These are phyloP conservation scores for Leucocoprinus leucothites DNA, from an alignment of 768 basidiomycete species.

Conservation along the genomic window DNA sequence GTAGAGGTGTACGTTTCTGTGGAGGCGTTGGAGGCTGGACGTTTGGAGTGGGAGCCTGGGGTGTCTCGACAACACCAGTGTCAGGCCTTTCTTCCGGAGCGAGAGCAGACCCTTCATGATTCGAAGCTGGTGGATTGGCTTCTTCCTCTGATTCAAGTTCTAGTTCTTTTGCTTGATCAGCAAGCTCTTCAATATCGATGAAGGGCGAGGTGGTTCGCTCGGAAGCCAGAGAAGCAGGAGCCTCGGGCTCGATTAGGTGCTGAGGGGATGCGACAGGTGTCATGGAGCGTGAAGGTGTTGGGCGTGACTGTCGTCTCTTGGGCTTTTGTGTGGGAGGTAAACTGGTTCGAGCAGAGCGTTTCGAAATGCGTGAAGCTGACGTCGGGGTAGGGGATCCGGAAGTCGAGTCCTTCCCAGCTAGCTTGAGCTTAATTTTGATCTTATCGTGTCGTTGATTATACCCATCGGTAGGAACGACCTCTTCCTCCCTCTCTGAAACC, in stretches of 20 bases:
- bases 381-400: slow-evolving; percentile 8
- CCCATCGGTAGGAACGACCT: not conserved
- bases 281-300: not conserved
- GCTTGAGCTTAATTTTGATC: slow-evolving; percentile 5
- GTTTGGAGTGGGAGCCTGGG: not conserved
- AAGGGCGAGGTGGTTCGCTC: not conserved
- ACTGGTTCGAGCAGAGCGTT: slow-evolving; percentile 1
- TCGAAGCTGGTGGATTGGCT: not conserved
- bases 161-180: not conserved
- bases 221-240: not conserved
- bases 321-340: not conserved
- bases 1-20: slow-evolving; percentile 1
- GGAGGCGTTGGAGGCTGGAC: not conserved
- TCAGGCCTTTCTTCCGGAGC: not conserved
- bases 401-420: not conserved
- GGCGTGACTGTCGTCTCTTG: not conserved
- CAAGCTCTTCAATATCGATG: not conserved
- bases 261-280: not conserved
- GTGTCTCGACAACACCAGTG: not conserved
- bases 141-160: not conserved
- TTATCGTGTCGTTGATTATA: slow-evolving; percentile 2
- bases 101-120: not conserved
- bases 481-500: slow-evolving; percentile 1
- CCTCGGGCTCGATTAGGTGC: not conserved
- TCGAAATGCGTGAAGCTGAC: slow-evolving; percentile 4